Percentiles rank a stretch among this genome's conserved stretches.
phyloP scores from a whole-genome alignment of 352 stramenopile genomes.

The Globisporangium polare region DNA sequence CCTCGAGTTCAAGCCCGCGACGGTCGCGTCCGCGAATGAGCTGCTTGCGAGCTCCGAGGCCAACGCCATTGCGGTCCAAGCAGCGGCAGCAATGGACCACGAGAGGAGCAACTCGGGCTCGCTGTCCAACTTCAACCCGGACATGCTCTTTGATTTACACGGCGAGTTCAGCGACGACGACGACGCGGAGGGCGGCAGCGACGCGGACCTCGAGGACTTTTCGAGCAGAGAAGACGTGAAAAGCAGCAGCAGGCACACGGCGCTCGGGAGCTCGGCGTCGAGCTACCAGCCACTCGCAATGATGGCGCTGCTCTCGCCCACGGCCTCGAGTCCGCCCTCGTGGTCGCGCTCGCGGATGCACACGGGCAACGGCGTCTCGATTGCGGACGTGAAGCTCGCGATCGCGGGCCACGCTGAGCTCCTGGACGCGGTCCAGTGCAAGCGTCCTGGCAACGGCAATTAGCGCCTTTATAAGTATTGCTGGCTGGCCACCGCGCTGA shows the following conservation, averaged over 20 bases:
- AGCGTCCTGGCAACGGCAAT: conserved; percentile 10
- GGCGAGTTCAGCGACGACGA: conserved; percentile 13
- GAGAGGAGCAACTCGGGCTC: not conserved
- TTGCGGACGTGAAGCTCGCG: conserved; percentile 45
- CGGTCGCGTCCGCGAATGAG: conserved; percentile 13
- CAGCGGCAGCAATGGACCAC: not conserved
- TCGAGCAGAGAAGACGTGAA: not conserved
- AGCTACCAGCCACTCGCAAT: not conserved
- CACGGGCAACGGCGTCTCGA: conserved; percentile 2
- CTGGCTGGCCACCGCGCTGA: not conserved
- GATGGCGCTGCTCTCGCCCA: conserved; percentile 6
- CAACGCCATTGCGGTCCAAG: too few relatives aligned
- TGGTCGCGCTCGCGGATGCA: conserved; percentile 1
- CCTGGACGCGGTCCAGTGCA: conserved; percentile 38
- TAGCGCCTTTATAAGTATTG: not conserved
- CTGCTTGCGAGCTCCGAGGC: not conserved
- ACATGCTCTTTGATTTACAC: conserved; percentile 34
- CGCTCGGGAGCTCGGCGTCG: not conserved
- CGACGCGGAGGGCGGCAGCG: conserved; percentile 13
- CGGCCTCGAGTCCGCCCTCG: not conserved
- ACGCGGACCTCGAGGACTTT: not conserved
- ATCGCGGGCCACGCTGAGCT: conserved; percentile 53
- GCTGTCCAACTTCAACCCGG: conserved; percentile 24
- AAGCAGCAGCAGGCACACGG: not conserved
- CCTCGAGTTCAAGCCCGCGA: conserved; percentile 43